Evolutionary conservation across 331 rosid genomes (phyloP).

Genomic region (Stylosanthes scabra): DNA sequence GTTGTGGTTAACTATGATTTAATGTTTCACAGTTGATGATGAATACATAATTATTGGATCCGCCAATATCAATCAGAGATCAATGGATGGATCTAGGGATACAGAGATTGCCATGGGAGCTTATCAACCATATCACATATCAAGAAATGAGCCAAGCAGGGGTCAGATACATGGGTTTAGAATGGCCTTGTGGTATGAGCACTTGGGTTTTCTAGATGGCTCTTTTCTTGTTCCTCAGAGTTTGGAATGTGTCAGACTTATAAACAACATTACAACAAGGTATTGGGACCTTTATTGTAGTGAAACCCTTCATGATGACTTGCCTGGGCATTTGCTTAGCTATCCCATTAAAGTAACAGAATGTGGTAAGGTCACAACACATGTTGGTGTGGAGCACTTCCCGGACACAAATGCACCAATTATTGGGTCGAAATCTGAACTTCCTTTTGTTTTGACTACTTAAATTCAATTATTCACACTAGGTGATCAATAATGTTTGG

Average conservation of each 20-base stretch:
- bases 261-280: constrained; percentile 8
- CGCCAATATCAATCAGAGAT: constrained; percentile 11
- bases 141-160: background rate
- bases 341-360: constrained; percentile 13
- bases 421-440: background rate
- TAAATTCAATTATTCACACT: background rate
- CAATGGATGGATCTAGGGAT: constrained; percentile 28
- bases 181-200: constrained; percentile 27
- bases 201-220: constrained; percentile 12
- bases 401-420: constrained; percentile 24
- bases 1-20: background rate
- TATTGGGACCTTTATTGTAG: constrained; percentile 12
- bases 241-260: constrained; percentile 13
- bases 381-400: background rate
- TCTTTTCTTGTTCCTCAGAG: constrained; percentile 11
- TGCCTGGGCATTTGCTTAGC: constrained; percentile 19
- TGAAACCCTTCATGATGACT: background rate
- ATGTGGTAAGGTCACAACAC: constrained; percentile 16
- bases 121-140: constrained; percentile 13
- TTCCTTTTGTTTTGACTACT: constrained; percentile 6
- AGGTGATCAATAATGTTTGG: too few relatives aligned
- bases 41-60: constrained; percentile 22
- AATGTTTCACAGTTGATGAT: background rate
- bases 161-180: constrained; percentile 29
- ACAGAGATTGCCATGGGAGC: constrained; percentile 24